Conservation (phyloP, 1,139 yeast genomes). For the Pichia sp. region DNA sequence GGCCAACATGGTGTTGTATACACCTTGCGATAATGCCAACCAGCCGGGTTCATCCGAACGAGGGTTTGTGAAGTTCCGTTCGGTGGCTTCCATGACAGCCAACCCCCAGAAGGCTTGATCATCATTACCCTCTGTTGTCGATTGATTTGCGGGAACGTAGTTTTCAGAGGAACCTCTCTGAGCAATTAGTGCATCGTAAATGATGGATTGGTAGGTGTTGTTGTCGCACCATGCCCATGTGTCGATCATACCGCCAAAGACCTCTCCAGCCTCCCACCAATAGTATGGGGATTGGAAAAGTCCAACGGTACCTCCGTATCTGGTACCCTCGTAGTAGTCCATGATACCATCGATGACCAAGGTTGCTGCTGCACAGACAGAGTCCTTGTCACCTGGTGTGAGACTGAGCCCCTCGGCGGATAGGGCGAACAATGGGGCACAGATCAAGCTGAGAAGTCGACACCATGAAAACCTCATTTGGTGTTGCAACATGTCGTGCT, state of each 20-base stretch:
- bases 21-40: conserved; percentile 70
- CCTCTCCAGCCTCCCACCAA: conserved; percentile 97
- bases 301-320: conserved; percentile 64
- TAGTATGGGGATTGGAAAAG: conserved; percentile 73
- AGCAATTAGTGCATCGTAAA: conserved; percentile 55
- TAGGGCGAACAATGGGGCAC: background rate
- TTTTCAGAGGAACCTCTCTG: conserved; percentile 67
- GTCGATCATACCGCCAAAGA: conserved; percentile 74
- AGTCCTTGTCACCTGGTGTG: conserved; percentile 28
- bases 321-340: conserved; percentile 65
- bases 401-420: conserved; percentile 16
- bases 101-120: conserved; percentile 93
- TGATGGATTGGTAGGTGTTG: conserved; percentile 51
- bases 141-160: conserved; percentile 72
- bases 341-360: conserved; percentile 60
- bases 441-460: background rate
- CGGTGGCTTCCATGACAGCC: conserved; percentile 80
- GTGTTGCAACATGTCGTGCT: background rate
- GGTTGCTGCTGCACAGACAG: conserved; percentile 49
- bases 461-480: background rate
- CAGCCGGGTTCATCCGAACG: conserved; percentile 45
- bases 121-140: conserved; percentile 82
- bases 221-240: conserved; percentile 61
- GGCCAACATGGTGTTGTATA: conserved; percentile 67
- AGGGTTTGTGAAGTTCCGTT: conserved; percentile 70